Evolutionary conservation across 2,329 filamentous ascomycete species (phyloP).

Genomic region (Thelonectria olida): DNA sequence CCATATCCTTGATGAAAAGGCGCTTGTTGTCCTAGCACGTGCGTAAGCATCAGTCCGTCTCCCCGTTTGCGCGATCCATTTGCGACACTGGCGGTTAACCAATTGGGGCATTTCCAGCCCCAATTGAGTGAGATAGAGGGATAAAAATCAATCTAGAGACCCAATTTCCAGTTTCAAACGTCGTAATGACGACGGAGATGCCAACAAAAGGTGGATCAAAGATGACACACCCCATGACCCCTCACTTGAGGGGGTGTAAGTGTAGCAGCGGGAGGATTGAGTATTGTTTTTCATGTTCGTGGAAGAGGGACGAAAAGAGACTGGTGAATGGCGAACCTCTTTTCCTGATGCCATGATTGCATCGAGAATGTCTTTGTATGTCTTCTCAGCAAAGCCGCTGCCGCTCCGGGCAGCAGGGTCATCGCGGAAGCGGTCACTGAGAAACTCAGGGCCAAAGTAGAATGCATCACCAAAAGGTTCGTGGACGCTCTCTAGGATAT

Average conservation of each 20-base stretch:
- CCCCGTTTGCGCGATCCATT: neutral
- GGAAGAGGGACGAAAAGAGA: constrained; percentile 27
- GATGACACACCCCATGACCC: constrained; percentile 2
- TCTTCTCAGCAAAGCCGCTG: constrained; percentile 75
- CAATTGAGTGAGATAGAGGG: neutral
- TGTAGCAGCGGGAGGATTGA: constrained; percentile 30
- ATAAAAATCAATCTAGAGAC: neutral
- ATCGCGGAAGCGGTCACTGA: constrained; percentile 80
- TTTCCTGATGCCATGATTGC: constrained; percentile 75
- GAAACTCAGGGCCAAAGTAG: constrained; percentile 92
- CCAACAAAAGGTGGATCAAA: constrained; percentile 12
- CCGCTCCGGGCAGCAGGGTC: constrained; percentile 65
- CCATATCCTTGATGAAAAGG: constrained; percentile 98
- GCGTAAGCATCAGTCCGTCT: constrained; percentile 37
- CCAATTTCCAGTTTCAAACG: neutral
- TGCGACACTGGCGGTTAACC: neutral
- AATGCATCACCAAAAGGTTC: constrained; percentile 98
- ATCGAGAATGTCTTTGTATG: constrained; percentile 81
- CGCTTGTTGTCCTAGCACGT: constrained; percentile 76
- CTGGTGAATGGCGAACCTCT: constrained; percentile 66
- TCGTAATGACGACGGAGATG: constrained; percentile 1
- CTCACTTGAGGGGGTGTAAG: constrained; percentile 17
- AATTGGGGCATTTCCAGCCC: neutral
- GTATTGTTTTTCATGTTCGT: constrained; percentile 10
- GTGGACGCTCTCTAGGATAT: constrained; percentile 84